Base-by-base conservation (phyloP, 106 monocot genomes). In the Chionographis japonica region DNA sequence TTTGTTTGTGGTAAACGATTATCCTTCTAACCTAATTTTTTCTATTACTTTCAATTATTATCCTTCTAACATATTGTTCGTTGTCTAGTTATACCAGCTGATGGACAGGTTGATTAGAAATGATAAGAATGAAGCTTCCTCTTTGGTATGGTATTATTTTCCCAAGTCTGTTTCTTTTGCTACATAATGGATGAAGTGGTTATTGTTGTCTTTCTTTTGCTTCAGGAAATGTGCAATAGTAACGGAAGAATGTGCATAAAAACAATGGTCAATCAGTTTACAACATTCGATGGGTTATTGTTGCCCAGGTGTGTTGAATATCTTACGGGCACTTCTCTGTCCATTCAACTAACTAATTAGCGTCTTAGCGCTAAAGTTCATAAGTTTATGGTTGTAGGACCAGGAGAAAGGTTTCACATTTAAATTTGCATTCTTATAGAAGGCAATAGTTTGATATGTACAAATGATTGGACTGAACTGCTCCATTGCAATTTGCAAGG, bases 201-300 rank as follows among this genome's bases (percentile, higher is more conserved):
- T 61, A 54, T 52, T 2, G 40, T 42, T 42, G 13, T 63, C 15
- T 3, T 76, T 39, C 27, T 58, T 56, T 71, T 61, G 37, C 58
- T 60, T 67, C 52, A 91, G 91, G 87, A 91, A 75, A 54, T 84
- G 51, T 87, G 78, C 68, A 76, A 69, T 79, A 52, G 77, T 58
- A 79, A 84, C 74, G 91, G 87, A 66, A 77, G 91, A 72, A 87
- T 84, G 87, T 91, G 91, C 62, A 37, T 91, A 49, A 87, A 81
- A 77, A 59, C 65, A 54, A 39, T 56, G 16, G 40, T 54, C 19
- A 65, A 69, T 60, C 27, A 79, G 16, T 19, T 36, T 62, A 15
- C 70, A 71, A 62, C 49, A 15, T 54, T 81, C 62, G 77, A 79
- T 57, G 91, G 87, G 71, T 58, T 91, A 72, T 63, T 91, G 37